These are phyloP conservation scores for Punctularia strigosozonata DNA, from an alignment of 768 basidiomycete species.

Conservation along the genomic window DNA sequence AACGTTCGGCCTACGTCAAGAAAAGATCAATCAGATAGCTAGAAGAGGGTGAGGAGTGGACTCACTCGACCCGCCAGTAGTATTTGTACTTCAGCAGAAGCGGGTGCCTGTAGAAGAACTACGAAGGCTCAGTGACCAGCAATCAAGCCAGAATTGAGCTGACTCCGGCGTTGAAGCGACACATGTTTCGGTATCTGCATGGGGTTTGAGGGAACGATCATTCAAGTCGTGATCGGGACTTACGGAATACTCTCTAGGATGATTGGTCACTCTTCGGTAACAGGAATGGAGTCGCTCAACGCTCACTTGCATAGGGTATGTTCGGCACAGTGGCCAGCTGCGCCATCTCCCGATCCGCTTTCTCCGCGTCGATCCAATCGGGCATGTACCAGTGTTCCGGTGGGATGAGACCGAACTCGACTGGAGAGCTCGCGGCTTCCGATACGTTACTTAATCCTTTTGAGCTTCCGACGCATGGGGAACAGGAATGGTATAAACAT, in stretches of 20 bases:
- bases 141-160: conserved; percentile 4
- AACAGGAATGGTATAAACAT: conserved; percentile 2
- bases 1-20: conserved; percentile 46
- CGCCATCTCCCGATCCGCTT: conserved; percentile 42
- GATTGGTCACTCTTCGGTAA: background rate
- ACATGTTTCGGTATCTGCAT: conserved; percentile 35
- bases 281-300: background rate
- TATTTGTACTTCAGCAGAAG: conserved; percentile 67
- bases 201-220: background rate
- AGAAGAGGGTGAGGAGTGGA: conserved; percentile 8
- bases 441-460: conserved; percentile 17
- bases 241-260: background rate
- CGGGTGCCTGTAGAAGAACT: conserved; percentile 81
- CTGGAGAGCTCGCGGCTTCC: conserved; percentile 19
- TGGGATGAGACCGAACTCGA: conserved; percentile 55
- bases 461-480: background rate
- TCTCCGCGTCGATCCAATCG: conserved; percentile 62
- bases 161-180: conserved; percentile 40
- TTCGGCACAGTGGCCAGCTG: conserved; percentile 51
- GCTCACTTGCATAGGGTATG: conserved; percentile 56
- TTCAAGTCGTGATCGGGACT: background rate
- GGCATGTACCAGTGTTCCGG: conserved; percentile 69
- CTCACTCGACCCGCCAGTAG: conserved; percentile 87
- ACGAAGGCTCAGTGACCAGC: background rate
- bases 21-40: background rate